These are phyloP conservation scores for Pelargonium myrrhifolium DNA, from an alignment of 441 rosid genomes.

Conservation along the genomic window DNA sequence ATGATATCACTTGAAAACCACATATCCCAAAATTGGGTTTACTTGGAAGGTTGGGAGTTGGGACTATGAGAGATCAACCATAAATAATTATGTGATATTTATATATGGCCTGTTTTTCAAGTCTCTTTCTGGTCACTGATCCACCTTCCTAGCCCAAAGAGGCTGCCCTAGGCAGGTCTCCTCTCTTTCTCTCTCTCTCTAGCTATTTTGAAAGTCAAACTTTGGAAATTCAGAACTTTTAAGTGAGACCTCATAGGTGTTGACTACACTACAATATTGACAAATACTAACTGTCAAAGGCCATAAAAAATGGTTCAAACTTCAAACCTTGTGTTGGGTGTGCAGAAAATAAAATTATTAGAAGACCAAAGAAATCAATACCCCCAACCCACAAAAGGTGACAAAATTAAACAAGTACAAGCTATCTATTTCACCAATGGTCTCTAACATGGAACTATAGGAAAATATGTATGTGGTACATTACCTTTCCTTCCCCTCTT, in stretches of 20 bases:
- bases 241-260: not conserved
- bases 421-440: no score
- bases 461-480: not conserved
- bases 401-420: no score
- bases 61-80: not conserved
- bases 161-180: constrained; percentile 6
- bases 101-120: not conserved
- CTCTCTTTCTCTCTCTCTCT: not conserved
- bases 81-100: not conserved
- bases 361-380: not conserved
- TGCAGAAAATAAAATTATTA: not conserved
- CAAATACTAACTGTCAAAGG: no score
- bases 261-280: not conserved
- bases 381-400: no score
- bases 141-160: constrained; percentile 19
- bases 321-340: not conserved
- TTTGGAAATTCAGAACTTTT: not conserved
- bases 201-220: constrained; percentile 2
- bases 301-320: not conserved
- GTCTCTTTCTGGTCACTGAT: constrained; percentile 12
- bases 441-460: no score
- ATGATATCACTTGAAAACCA: constrained; percentile 19
- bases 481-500: not conserved
- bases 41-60: constrained; percentile 6
- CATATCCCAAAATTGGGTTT: constrained; percentile 16